phyloP scores from a whole-genome alignment of 441 rosid genomes.

The Arabidopsis lyrata region DNA sequence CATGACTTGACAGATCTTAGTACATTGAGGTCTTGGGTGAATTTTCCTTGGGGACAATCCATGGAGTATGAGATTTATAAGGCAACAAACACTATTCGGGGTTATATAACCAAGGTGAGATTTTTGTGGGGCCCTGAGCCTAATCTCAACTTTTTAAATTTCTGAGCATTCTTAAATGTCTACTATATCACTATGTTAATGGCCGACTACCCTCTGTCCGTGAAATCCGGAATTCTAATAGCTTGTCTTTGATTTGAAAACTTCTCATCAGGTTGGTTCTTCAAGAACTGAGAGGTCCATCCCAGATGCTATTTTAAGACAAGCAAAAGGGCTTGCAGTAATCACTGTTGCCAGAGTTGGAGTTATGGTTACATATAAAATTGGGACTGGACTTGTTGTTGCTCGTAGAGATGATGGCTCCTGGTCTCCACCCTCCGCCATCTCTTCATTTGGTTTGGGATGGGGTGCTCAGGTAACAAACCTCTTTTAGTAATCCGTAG shows the following conservation, averaged over 20 bases:
- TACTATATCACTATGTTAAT: constrained; percentile 4
- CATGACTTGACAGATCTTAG: constrained; percentile 95
- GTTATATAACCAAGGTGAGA: constrained; percentile 71
- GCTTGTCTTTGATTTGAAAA: constrained; percentile 13
- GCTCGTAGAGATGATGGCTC: constrained; percentile 88
- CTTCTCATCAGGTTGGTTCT: constrained; percentile 66
- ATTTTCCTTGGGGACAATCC: constrained; percentile 96
- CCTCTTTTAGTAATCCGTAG: background rate
- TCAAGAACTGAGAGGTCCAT: constrained; percentile 82
- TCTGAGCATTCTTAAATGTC: background rate
- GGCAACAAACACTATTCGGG: constrained; percentile 80
- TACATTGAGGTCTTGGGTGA: constrained; percentile 97
- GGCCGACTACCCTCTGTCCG: background rate
- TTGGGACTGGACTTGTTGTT: constrained; percentile 94
- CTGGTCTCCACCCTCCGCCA: constrained; percentile 98
- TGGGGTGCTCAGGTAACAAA: constrained; percentile 96
- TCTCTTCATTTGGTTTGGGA: constrained; percentile 91
- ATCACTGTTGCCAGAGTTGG: constrained; percentile 89
- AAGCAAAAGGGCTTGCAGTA: constrained; percentile 96
- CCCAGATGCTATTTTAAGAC: constrained; percentile 77
- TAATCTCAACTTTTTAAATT: background rate
- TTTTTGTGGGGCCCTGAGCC: constrained; percentile 17
- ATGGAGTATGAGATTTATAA: constrained; percentile 94
- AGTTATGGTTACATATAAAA: constrained; percentile 88
- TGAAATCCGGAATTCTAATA: constrained; percentile 4